A percentile compares a stretch with the other conserved stretches of the same genome.
These are phyloP conservation scores for Pseudocercospora vitis DNA, from an alignment of 2,329 filamentous ascomycete species.

Conservation along the genomic window DNA sequence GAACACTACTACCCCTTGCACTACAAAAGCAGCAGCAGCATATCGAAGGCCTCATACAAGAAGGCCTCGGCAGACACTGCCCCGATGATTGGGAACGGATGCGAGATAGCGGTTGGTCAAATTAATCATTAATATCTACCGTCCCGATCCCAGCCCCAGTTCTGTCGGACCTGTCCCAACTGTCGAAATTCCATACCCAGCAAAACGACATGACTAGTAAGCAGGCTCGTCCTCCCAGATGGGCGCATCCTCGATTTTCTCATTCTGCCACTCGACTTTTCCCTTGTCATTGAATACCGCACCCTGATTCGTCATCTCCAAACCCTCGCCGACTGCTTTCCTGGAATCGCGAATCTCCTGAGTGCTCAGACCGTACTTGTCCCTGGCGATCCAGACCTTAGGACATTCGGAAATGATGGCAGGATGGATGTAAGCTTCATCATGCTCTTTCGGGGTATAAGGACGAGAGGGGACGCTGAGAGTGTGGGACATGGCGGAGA, in stretches of 20 bases:
- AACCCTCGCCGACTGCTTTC: constrained; percentile 36
- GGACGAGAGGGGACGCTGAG: constrained; percentile 34
- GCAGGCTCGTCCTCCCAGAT: constrained; percentile 43
- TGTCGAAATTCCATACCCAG: too few species aligned
- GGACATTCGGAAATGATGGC: constrained; percentile 44
- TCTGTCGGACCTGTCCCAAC: too few species aligned
- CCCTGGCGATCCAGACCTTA: constrained; percentile 47
- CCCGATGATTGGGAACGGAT: too few species aligned
- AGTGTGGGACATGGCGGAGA: constrained; percentile 35
- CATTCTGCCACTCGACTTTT: constrained; percentile 46
- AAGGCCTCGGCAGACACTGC: too few species aligned
- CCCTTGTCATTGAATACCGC: constrained; percentile 48
- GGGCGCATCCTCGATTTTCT: constrained; percentile 40
- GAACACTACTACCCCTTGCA: too few species aligned
- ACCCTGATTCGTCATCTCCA: constrained; percentile 45
- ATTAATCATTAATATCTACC: too few species aligned
- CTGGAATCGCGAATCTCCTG: constrained; percentile 40
- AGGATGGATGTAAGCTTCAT: constrained; percentile 48
- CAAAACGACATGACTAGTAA: too few species aligned
- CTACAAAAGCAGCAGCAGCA: too few species aligned
- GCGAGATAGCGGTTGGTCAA: too few species aligned
- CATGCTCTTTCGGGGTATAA: constrained; percentile 36
- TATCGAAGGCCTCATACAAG: too few species aligned
- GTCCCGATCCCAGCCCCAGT: too few species aligned
- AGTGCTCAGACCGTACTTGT: constrained; percentile 45